Conservation (phyloP, 1,139 yeast species). For the Meyerozyma sp. region DNA sequence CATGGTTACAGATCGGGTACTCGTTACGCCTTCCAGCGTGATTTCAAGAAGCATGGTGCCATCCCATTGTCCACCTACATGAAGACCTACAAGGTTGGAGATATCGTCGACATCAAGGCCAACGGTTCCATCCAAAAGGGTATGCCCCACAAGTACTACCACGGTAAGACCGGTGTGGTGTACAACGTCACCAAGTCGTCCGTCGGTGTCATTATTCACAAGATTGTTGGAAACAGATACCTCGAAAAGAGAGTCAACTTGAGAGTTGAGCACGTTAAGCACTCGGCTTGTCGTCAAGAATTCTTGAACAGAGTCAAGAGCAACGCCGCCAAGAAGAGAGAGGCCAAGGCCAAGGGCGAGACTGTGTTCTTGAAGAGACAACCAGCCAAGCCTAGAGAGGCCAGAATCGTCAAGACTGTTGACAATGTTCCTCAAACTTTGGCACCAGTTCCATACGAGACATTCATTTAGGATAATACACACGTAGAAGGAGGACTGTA, state of each 20-base stretch:
- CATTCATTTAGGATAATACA: slow-evolving; percentile 68
- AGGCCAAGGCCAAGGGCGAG: slow-evolving; percentile 94
- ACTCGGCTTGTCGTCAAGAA: slow-evolving; percentile 99
- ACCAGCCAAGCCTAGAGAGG: slow-evolving; percentile 96
- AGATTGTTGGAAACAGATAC: slow-evolving; percentile 99
- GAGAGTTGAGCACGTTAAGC: slow-evolving; percentile 98
- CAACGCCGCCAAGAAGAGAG: slow-evolving; percentile 90
- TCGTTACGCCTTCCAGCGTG: slow-evolving; percentile 99
- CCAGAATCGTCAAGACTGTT: slow-evolving; percentile 74
- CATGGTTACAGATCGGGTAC: slow-evolving; percentile 99
- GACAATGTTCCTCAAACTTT: slow-evolving; percentile 91
- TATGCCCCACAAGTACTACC: slow-evolving; percentile 99
- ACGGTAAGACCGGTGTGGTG: slow-evolving; percentile 99
- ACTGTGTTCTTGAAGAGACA: slow-evolving; percentile 93
- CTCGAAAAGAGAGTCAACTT: slow-evolving; percentile 97
- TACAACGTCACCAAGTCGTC: slow-evolving; percentile 98
- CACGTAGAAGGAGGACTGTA: not conserved
- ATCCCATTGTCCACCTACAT: slow-evolving; percentile 94
- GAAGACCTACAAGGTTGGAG: slow-evolving; percentile 98
- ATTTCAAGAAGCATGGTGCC: slow-evolving; percentile 97
- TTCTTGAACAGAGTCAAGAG: slow-evolving; percentile 96
- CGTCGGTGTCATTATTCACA: slow-evolving; percentile 97
- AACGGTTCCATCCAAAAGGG: slow-evolving; percentile 99
- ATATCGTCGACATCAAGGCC: slow-evolving; percentile 98
- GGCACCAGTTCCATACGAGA: slow-evolving; percentile 99